phyloP scores from a whole-genome alignment of 495 filamentous ascomycete species.

The Neurospora discreta region DNA sequence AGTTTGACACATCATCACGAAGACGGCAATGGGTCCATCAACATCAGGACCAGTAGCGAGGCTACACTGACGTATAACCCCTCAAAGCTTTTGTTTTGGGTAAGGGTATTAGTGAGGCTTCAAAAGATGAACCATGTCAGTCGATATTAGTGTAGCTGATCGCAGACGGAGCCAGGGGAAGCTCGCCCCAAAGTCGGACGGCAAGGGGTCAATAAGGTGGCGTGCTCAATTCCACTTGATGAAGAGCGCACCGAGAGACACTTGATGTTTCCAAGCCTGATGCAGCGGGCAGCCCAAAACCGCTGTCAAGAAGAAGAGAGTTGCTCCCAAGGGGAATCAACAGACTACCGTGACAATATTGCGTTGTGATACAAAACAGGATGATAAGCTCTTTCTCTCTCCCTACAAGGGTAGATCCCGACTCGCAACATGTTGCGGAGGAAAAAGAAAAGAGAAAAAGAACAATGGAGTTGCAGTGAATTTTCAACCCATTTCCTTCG shows the following conservation, averaged over 20 bases:
- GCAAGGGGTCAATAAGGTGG: background rate
- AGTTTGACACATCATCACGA: background rate
- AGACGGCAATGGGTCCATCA: no score
- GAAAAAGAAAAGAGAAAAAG: background rate
- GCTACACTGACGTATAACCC: no score
- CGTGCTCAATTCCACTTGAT: background rate
- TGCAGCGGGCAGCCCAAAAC: background rate
- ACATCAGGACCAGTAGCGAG: background rate
- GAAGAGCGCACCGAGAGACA: background rate
- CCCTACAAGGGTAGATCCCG: background rate
- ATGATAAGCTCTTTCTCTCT: background rate
- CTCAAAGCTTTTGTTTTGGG: background rate
- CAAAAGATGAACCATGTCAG: background rate
- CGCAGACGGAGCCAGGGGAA: background rate
- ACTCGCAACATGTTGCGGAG: background rate
- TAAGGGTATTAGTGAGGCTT: background rate
- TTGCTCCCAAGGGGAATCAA: background rate
- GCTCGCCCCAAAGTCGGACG: background rate
- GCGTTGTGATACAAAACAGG: background rate
- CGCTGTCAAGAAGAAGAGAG: background rate
- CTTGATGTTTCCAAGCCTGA: background rate
- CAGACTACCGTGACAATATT: background rate
- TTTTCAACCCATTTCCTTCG: background rate
- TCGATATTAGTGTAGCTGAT: background rate
- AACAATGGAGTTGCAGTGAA: background rate